Evolutionary conservation across 192 early-diverging fungal genomes (phyloP), one percentile per base, ranked within the genome.

Genomic region (Backusella mclennaniae): DNA sequence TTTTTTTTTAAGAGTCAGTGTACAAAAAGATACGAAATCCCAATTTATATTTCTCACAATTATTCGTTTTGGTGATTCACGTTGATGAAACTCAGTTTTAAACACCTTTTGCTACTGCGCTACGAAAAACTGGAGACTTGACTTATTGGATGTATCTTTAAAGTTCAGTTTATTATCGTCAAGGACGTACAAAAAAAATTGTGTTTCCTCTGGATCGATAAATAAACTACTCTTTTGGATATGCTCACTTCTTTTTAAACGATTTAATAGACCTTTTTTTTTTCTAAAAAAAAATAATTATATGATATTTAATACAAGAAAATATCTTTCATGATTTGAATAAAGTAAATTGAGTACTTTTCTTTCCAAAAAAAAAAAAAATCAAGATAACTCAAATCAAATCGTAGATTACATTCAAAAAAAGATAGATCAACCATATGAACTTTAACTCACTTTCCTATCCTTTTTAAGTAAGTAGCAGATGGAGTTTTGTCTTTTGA

Each of bases 281-380:
- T 2, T 67, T 4, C 35, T n/a, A n/a, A n/a, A n/a, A n/a, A n/a
- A n/a, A n/a, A n/a, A n/a, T n/a, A 9, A 35, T 7, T 36, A 67
- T 35, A 67, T 35, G 41, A 1, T 3, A 15, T 14, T 42, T 42
- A 42, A 42, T 42, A 14, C 12, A 42, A 42, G 12, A 14, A 42
- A 42, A 42, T 7, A 42, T 42, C 41, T 42, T 42, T 11, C 7
- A 36, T 42, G 41, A 12, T 42, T 42, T 14, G 2, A 42, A 14
- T 14, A 42, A 11, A 42, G 11, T 42, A 15, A 42, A 12, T 67
- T 17, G 19, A 35, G 17, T 36, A 1, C 15, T 35, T 36, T 36
- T 67, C 17, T 36, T 36, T 68, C n/a, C 35, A 67, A 39, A 68
- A 68, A 68, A 68, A 68, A 68, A 68, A 19, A 53, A 52, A 3